phyloP scores from a whole-genome alignment of 129 eudicot species.

The Chrysanthemum lavandulifolium region DNA sequence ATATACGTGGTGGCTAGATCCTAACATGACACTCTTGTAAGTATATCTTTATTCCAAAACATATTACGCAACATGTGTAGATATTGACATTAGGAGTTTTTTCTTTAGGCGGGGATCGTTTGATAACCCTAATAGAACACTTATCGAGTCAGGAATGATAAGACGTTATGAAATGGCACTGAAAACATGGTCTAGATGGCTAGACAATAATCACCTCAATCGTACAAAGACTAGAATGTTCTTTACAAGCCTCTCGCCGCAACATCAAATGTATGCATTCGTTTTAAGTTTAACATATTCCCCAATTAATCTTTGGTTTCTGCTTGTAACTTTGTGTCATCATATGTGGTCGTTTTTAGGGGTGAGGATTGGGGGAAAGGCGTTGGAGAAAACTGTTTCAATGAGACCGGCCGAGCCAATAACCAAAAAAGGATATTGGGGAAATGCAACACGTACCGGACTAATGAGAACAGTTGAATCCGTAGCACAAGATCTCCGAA shows the following conservation, averaged over 20 bases:
- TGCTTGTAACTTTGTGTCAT: background rate
- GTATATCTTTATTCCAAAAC: too few species aligned
- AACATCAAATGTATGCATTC: constrained; percentile 45
- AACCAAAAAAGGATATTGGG: constrained; percentile 41
- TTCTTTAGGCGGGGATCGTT: constrained; percentile 45
- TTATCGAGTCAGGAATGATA: constrained; percentile 40
- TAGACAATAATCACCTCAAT: constrained; percentile 50
- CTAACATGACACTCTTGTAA: constrained; percentile 43
- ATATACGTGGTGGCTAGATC: constrained; percentile 51
- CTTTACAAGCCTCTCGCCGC: constrained; percentile 67
- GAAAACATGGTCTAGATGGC: constrained; percentile 72
- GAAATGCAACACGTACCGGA: constrained; percentile 40
- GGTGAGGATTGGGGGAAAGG: constrained; percentile 57
- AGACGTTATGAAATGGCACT: constrained; percentile 65
- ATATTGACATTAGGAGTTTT: background rate
- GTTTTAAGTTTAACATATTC: background rate
- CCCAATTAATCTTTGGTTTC: background rate
- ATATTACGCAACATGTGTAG: too few species aligned
- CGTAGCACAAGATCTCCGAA: constrained; percentile 38
- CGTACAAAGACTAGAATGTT: constrained; percentile 48
- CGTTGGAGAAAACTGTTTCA: constrained; percentile 44
- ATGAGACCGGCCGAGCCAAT: constrained; percentile 61
- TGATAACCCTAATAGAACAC: constrained; percentile 45
- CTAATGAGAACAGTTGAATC: constrained; percentile 50
- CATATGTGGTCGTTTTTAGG: constrained; percentile 25